These are phyloP conservation scores for Zopfia rhizophila DNA, from an alignment of 2,329 filamentous ascomycete genomes.

Conservation along the genomic window DNA sequence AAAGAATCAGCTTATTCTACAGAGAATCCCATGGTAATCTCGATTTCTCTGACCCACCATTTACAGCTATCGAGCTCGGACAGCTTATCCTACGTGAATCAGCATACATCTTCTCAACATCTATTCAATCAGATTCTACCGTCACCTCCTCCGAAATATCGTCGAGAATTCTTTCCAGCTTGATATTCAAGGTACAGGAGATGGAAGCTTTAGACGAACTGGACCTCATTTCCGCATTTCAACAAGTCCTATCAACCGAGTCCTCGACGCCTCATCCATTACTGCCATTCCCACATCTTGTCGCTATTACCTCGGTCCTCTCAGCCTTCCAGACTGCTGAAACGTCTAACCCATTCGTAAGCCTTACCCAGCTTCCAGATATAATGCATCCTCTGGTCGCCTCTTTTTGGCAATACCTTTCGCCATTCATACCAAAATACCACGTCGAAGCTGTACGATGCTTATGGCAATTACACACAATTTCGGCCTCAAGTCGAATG, in stretches of 20 bases:
- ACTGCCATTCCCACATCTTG: slow-evolving; percentile 41
- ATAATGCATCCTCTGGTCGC: slow-evolving; percentile 75
- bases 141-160: slow-evolving; percentile 37
- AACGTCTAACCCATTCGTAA: slow-evolving; percentile 38
- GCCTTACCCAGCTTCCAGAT: slow-evolving; percentile 63
- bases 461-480: slow-evolving; percentile 85
- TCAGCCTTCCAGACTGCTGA: slow-evolving; percentile 43
- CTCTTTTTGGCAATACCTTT: slow-evolving; percentile 82
- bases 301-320: slow-evolving; percentile 45
- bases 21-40: slow-evolving; percentile 48
- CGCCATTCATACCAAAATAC: slow-evolving; percentile 86
- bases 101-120: slow-evolving; percentile 35
- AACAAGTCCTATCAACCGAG: slow-evolving; percentile 27
- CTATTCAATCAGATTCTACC: slow-evolving; percentile 25
- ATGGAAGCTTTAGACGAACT: slow-evolving; percentile 37
- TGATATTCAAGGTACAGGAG: slow-evolving; percentile 44
- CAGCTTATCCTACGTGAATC: slow-evolving; percentile 44
- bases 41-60: slow-evolving; percentile 43
- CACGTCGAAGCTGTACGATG: slow-evolving; percentile 91
- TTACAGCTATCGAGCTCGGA: slow-evolving; percentile 36
- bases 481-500: slow-evolving; percentile 74
- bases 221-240: slow-evolving; percentile 36
- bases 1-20: slow-evolving; percentile 45
- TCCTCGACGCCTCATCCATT: slow-evolving; percentile 1
- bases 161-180: slow-evolving; percentile 44